Evolutionary conservation across 306 rosid species (phyloP).

Genomic region (Vigna unguiculata): DNA sequence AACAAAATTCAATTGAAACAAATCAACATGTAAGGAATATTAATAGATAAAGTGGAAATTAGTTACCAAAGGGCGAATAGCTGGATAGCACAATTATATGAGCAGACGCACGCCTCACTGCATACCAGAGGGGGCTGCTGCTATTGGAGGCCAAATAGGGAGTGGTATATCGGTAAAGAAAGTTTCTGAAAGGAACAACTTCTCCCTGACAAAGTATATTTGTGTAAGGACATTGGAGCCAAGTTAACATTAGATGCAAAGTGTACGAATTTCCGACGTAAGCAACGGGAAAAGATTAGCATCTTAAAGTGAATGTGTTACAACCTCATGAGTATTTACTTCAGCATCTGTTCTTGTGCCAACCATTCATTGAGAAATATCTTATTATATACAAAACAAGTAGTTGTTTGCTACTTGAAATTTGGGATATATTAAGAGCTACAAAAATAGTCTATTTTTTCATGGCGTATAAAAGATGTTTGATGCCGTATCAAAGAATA

Average conservation of each 20-base stretch:
- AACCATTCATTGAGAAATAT: background rate
- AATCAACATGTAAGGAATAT: constrained; percentile 31
- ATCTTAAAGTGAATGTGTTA: constrained; percentile 33
- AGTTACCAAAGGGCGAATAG: constrained; percentile 91
- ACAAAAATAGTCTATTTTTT: background rate
- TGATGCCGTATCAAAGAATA: constrained; percentile 13
- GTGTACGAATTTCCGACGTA: constrained; percentile 3
- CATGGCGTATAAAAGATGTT: background rate
- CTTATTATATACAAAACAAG: constrained; percentile 8
- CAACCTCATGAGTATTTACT: constrained; percentile 30
- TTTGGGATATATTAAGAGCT: constrained; percentile 24
- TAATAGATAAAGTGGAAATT: constrained; percentile 36
- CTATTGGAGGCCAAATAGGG: constrained; percentile 86
- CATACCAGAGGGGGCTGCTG: constrained; percentile 94
- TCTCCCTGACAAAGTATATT: constrained; percentile 67
- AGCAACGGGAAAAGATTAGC: constrained; percentile 23
- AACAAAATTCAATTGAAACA: background rate
- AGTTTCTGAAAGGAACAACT: constrained; percentile 83
- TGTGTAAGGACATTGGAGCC: constrained; percentile 23
- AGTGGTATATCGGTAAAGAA: constrained; percentile 73
- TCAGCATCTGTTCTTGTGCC: constrained; percentile 7
- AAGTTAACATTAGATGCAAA: constrained; percentile 30
- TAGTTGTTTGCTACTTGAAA: constrained; percentile 29
- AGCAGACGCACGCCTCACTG: constrained; percentile 94
- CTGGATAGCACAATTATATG: constrained; percentile 91